Evolutionary conservation across 164 flowering plant genomes (phyloP).

Genomic region (Macadamia tetraphylla): DNA sequence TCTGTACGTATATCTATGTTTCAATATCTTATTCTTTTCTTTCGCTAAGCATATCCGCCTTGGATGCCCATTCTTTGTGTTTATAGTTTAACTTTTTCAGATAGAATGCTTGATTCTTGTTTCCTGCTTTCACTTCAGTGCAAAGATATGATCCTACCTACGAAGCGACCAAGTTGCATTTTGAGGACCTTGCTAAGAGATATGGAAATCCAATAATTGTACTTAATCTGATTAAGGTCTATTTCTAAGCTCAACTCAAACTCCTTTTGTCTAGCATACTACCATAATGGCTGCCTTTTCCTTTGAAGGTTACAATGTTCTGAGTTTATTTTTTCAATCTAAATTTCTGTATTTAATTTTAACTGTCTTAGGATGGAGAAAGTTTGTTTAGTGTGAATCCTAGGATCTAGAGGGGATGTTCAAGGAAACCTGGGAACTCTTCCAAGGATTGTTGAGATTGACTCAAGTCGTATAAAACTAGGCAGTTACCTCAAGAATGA

Average conservation of each 20-base stretch:
- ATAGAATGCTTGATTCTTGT: constrained; percentile 9
- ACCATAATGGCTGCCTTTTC: too few species aligned
- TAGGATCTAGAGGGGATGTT: too few species aligned
- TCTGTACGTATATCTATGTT: constrained; percentile 43
- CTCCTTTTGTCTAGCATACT: too few species aligned
- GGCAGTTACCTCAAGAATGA: too few species aligned
- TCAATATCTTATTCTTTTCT: background rate
- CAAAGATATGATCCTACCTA: constrained; percentile 98
- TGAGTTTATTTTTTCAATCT: too few species aligned
- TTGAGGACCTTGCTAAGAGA: constrained; percentile 88
- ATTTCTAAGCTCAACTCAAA: background rate
- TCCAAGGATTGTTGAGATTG: too few species aligned
- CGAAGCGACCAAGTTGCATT: constrained; percentile 87
- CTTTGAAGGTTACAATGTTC: too few species aligned
- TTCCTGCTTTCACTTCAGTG: constrained; percentile 38
- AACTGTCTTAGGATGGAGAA: too few species aligned
- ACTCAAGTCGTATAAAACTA: too few species aligned
- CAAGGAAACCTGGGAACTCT: too few species aligned
- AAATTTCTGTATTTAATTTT: too few species aligned
- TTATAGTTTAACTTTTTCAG: background rate
- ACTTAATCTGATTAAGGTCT: constrained; percentile 90
- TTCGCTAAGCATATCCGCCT: constrained; percentile 4
- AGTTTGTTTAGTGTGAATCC: too few species aligned
- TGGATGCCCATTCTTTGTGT: background rate
- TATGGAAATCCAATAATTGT: constrained; percentile 97